phyloP scores from a whole-genome alignment of 192 early-diverging fungal species.

The Backusella morwellensis region DNA sequence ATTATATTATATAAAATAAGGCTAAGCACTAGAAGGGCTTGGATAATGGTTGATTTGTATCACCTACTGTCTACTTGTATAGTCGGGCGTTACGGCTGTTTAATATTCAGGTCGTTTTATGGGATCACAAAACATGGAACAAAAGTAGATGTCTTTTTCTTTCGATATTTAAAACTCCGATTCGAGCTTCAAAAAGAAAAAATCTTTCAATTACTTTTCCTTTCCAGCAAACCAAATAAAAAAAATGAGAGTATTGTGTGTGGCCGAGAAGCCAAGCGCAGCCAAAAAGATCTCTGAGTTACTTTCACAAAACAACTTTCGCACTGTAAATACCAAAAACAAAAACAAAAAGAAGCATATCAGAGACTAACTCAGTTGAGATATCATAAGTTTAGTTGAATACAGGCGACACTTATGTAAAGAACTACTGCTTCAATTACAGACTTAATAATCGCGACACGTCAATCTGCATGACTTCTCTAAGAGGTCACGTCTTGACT shows the following conservation, averaged over 20 bases:
- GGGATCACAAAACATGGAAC: no score
- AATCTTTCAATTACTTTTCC: no score
- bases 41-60: no score
- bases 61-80: no score
- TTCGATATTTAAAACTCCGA: no score
- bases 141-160: no score
- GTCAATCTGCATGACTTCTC: constrained; percentile 78
- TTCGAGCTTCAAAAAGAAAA: no score
- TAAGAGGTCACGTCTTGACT: constrained; percentile 74
- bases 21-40: no score
- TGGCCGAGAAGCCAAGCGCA: constrained; percentile 94
- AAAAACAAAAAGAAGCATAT: not conserved
- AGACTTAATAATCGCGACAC: constrained; percentile 50
- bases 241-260: constrained; percentile 82
- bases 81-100: no score
- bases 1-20: no score
- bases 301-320: constrained; percentile 56
- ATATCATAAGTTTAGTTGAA: constrained; percentile 26
- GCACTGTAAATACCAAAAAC: constrained; percentile 23
- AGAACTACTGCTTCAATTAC: constrained; percentile 81
- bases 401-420: constrained; percentile 62
- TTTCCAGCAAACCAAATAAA: no score
- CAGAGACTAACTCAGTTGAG: not conserved
- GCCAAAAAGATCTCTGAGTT: constrained; percentile 79
- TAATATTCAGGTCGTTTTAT: no score